These are phyloP conservation scores for Elaeagnus macrophylla DNA, from an alignment of 306 rosid species.

Conservation along the genomic window DNA sequence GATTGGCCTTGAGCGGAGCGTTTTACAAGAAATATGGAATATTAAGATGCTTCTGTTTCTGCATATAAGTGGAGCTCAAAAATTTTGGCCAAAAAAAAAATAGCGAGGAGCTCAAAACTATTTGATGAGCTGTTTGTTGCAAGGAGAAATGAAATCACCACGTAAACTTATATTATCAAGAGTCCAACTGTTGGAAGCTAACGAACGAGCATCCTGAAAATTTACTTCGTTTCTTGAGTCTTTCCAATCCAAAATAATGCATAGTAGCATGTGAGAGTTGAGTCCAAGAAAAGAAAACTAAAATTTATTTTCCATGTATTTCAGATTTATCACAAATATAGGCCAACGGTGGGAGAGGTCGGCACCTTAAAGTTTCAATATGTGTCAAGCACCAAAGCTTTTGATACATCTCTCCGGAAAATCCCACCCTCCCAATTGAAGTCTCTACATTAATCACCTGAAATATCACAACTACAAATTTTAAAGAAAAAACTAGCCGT, in stretches of 20 bases:
- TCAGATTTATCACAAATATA: background rate
- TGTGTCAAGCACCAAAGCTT: constrained; percentile 95
- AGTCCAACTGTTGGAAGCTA: constrained; percentile 67
- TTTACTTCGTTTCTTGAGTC: constrained; percentile 49
- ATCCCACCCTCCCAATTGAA: constrained; percentile 80
- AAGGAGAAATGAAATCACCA: too few species aligned
- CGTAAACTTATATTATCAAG: constrained; percentile 46
- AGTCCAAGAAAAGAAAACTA: background rate
- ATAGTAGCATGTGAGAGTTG: background rate
- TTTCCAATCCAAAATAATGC: constrained; percentile 77
- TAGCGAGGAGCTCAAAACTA: too few species aligned
- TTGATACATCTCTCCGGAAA: constrained; percentile 60
- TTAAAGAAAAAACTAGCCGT: too few species aligned
- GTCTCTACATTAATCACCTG: constrained; percentile 89
- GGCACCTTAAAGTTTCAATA: constrained; percentile 79
- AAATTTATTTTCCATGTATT: too few species aligned
- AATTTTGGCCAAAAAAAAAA: too few species aligned
- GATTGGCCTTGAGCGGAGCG: too few species aligned
- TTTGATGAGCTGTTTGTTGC: too few species aligned
- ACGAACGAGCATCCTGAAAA: constrained; percentile 65
- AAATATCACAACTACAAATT: too few species aligned
- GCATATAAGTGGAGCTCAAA: too few species aligned
- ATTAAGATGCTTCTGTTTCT: too few species aligned
- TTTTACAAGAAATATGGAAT: too few species aligned
- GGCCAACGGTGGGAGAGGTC: background rate